Percentiles rank a stretch among this genome's conserved stretches.
Conservation (phyloP, 768 basidiomycete genomes). For the Kwoniella botswanensis region DNA sequence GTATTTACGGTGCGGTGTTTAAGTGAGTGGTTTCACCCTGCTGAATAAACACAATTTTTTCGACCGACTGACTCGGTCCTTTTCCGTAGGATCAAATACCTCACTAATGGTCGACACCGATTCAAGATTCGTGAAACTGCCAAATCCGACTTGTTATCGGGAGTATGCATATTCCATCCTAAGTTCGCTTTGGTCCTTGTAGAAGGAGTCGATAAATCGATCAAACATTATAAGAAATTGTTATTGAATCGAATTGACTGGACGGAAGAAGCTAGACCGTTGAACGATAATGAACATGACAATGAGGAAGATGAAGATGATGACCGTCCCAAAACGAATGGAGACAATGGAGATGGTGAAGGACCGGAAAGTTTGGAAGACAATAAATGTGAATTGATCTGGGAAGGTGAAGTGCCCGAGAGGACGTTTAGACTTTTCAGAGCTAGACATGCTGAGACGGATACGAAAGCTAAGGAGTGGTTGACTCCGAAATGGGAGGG, state of each 20-base stretch:
- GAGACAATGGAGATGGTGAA: constrained; percentile 42
- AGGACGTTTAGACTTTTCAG: constrained; percentile 79
- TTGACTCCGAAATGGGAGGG: constrained; percentile 83
- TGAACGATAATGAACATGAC: constrained; percentile 66
- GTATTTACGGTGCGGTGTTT: constrained; percentile 80
- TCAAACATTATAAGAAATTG: constrained; percentile 83
- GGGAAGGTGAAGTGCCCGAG: constrained; percentile 89
- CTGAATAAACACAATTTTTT: not conserved
- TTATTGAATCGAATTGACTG: constrained; percentile 88
- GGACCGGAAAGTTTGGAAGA: constrained; percentile 70
- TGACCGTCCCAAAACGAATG: constrained; percentile 55
- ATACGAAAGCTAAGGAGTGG: constrained; percentile 80
- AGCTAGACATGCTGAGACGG: constrained; percentile 65
- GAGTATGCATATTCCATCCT: constrained; percentile 88
- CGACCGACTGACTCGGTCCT: not conserved
- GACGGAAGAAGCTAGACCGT: constrained; percentile 86
- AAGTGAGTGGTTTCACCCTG: constrained; percentile 67
- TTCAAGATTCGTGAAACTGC: constrained; percentile 98
- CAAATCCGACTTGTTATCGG: constrained; percentile 83
- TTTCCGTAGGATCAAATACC: constrained; percentile 71
- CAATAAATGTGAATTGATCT: constrained; percentile 87
- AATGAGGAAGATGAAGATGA: constrained; percentile 65
- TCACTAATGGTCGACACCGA: constrained; percentile 89
- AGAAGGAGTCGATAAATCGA: constrained; percentile 84
- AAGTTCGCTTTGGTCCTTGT: constrained; percentile 89